Percentiles rank a stretch among this genome's conserved stretches.
phyloP scores from a whole-genome alignment of 208 protist species.

The Crithidia mellificae region DNA sequence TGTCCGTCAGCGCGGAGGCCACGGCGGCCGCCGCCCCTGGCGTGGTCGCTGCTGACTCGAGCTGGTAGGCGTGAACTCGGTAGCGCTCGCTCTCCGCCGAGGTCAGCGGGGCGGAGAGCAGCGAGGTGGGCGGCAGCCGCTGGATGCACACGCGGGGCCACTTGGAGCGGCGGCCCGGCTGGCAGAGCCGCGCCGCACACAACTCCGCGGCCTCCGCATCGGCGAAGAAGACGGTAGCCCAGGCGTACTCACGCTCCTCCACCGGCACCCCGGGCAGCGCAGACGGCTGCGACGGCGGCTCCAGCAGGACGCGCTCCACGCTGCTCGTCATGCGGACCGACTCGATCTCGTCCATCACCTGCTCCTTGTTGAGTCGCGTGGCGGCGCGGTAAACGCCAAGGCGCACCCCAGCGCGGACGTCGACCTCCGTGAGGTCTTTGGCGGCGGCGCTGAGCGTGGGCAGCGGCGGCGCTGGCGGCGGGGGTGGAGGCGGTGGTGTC shows the following conservation, averaged over 20 bases:
- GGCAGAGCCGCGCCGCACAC: slow-evolving; percentile 27
- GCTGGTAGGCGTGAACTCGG: slow-evolving; percentile 32
- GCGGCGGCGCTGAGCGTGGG: slow-evolving; percentile 30
- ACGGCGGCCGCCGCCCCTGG: neutral
- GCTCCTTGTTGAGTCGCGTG: slow-evolving; percentile 28
- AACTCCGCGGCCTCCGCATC: slow-evolving; percentile 34
- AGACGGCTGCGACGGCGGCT: slow-evolving; percentile 4
- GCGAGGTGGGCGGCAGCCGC: slow-evolving; percentile 22
- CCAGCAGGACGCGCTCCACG: slow-evolving; percentile 33
- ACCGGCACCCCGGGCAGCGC: slow-evolving; percentile 13
- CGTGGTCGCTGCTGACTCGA: slow-evolving; percentile 7
- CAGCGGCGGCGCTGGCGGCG: slow-evolving; percentile 13
- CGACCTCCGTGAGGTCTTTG: slow-evolving; percentile 34
- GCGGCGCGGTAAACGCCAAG: slow-evolving; percentile 24
- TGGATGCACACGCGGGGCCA: slow-evolving; percentile 30
- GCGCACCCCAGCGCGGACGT: slow-evolving; percentile 31
- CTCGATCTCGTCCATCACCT: slow-evolving; percentile 41
- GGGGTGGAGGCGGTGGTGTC: slow-evolving; percentile 18
- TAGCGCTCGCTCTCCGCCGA: slow-evolving; percentile 22
- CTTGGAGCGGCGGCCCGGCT: slow-evolving; percentile 35
- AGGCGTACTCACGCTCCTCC: slow-evolving; percentile 31
- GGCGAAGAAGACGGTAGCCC: slow-evolving; percentile 34
- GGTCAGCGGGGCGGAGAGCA: slow-evolving; percentile 11
- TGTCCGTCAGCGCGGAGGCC: slow-evolving; percentile 9
- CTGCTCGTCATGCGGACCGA: slow-evolving; percentile 39